Conservation (phyloP, 352 stramenopile species). For the Elongisporangium anandrum region DNA sequence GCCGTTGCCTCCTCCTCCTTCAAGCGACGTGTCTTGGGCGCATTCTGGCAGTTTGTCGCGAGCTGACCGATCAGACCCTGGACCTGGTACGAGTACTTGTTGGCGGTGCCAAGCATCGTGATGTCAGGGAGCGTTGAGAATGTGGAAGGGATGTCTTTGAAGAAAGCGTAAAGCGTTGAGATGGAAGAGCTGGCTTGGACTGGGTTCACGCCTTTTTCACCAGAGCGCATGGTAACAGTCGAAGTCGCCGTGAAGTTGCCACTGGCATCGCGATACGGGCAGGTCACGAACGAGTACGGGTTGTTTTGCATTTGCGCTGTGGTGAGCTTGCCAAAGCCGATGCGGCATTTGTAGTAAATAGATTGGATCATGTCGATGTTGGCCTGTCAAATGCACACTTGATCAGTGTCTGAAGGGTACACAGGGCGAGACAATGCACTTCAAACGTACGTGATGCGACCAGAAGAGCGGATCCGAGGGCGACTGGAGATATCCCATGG, state of each 20-base stretch:
- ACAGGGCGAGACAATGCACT: background rate
- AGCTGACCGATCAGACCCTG: constrained; percentile 15
- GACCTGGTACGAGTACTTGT: constrained; percentile 16
- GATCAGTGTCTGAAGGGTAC: background rate
- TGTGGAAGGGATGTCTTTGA: constrained; percentile 24
- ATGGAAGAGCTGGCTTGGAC: background rate
- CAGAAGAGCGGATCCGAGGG: constrained; percentile 35
- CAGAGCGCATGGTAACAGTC: background rate
- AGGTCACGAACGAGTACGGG: background rate
- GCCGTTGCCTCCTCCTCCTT: background rate
- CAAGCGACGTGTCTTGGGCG: constrained; percentile 4
- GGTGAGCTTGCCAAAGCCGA: background rate
- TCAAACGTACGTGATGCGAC: constrained; percentile 18
- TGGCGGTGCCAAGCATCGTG: constrained; percentile 9
- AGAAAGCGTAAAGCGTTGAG: constrained; percentile 27
- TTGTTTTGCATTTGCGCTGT: background rate
- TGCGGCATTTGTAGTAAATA: constrained; percentile 34
- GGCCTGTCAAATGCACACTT: background rate
- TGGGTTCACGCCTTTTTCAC: constrained; percentile 4
- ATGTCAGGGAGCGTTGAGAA: constrained; percentile 21
- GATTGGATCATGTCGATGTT: constrained; percentile 21
- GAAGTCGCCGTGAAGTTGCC: background rate
- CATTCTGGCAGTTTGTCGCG: constrained; percentile 7
- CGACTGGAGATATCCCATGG: constrained; percentile 23
- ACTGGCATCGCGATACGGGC: background rate